Evolutionary conservation across 768 basidiomycete genomes (phyloP).

Genomic region (Rhizopogon roseolus): DNA sequence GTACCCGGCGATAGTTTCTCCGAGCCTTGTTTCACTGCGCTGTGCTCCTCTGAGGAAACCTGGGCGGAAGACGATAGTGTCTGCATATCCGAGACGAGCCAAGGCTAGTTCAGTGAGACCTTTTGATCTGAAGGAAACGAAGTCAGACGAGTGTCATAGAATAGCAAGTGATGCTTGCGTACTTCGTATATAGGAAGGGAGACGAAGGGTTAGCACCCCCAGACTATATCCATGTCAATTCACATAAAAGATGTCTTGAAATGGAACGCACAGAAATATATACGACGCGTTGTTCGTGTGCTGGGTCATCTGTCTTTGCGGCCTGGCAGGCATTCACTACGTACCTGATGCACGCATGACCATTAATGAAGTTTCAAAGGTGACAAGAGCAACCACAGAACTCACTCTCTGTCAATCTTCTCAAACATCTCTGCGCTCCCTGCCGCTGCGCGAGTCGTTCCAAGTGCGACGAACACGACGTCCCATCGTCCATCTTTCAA

Average conservation of each 20-base stretch:
- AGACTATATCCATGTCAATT: slow-evolving; percentile 29
- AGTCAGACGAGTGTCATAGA: no score
- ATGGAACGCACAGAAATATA: slow-evolving; percentile 59
- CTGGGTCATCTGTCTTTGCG: slow-evolving; percentile 46
- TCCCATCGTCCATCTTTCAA: slow-evolving; percentile 62
- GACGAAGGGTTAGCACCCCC: slow-evolving; percentile 45
- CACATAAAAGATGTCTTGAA: background rate
- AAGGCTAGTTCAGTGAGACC: slow-evolving; percentile 70
- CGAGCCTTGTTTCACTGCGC: slow-evolving; percentile 15
- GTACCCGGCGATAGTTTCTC: slow-evolving; percentile 42
- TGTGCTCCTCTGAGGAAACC: slow-evolving; percentile 10
- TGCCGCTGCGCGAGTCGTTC: slow-evolving; percentile 57
- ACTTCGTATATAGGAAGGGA: slow-evolving; percentile 48
- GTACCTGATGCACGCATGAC: slow-evolving; percentile 41
- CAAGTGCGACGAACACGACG: slow-evolving; percentile 72
- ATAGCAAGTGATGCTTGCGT: no score
- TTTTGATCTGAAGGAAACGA: slow-evolving; percentile 48
- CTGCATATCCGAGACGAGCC: slow-evolving; percentile 62
- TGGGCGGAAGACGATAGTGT: slow-evolving; percentile 70
- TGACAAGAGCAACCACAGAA: slow-evolving; percentile 4
- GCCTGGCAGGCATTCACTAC: slow-evolving; percentile 70
- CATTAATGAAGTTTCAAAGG: background rate
- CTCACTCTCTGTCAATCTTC: slow-evolving; percentile 74
- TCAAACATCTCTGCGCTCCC: slow-evolving; percentile 65
- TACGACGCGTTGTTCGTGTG: slow-evolving; percentile 52